Evolutionary conservation across 768 basidiomycete species (phyloP).

Genomic region (Termitomyces sp.): DNA sequence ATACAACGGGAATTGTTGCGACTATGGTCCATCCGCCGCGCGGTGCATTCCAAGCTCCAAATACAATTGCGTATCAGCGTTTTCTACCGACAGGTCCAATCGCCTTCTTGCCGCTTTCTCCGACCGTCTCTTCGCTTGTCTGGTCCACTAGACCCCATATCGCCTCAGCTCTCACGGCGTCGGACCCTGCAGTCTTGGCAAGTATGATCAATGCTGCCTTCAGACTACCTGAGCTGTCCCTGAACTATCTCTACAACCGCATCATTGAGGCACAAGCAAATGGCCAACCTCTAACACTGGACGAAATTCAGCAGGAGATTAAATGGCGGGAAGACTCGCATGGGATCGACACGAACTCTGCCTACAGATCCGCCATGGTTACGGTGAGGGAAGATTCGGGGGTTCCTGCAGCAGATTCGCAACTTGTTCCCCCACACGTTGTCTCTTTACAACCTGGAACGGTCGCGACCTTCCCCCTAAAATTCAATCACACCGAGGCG

Average conservation of each 20-base stretch:
- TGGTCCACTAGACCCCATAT: slow-evolving; percentile 89
- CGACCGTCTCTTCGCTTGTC: slow-evolving; percentile 78
- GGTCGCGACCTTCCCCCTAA: slow-evolving; percentile 85
- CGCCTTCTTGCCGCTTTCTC: slow-evolving; percentile 86
- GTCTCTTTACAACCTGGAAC: slow-evolving; percentile 63
- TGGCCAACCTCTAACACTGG: slow-evolving; percentile 39
- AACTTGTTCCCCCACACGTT: slow-evolving; percentile 70
- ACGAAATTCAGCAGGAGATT: slow-evolving; percentile 56
- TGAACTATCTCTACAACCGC: slow-evolving; percentile 58
- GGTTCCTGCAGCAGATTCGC: slow-evolving; percentile 56
- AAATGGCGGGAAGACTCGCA: slow-evolving; percentile 71
- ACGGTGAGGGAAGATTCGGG: slow-evolving; percentile 26
- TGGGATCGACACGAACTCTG: slow-evolving; percentile 54
- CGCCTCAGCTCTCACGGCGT: slow-evolving; percentile 63
- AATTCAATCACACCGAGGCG: slow-evolving; percentile 77
- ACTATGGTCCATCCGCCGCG: slow-evolving; percentile 74
- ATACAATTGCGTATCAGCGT: slow-evolving; percentile 85
- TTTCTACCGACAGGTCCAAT: slow-evolving; percentile 95
- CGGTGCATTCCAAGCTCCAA: slow-evolving; percentile 52
- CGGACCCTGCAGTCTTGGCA: slow-evolving; percentile 56
- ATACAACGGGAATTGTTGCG: slow-evolving; percentile 85
- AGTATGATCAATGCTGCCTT: slow-evolving; percentile 70
- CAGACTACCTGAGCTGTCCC: slow-evolving; percentile 64
- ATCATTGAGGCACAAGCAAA: slow-evolving; percentile 48
- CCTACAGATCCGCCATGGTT: slow-evolving; percentile 47